Evolutionary conservation across 306 rosid genomes (phyloP).

Genomic region (Mimosa bimucronata): DNA sequence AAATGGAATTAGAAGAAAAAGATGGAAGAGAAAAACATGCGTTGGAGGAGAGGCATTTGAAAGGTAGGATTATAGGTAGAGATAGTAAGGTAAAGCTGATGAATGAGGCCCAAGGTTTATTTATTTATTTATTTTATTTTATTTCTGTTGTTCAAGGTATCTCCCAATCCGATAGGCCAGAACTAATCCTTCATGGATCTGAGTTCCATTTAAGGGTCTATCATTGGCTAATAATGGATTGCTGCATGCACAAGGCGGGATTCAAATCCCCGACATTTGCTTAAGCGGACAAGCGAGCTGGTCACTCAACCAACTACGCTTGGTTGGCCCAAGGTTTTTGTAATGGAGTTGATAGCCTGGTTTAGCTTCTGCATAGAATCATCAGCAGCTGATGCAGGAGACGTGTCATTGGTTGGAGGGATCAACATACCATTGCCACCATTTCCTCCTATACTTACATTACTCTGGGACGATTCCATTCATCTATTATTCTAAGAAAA

Average conservation of each 20-base stretch:
- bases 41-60: constrained; percentile 87
- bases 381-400: constrained; percentile 54
- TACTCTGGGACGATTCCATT: constrained; percentile 77
- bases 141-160: too few species aligned
- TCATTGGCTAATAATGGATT: too few species aligned
- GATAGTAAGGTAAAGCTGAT: constrained; percentile 90
- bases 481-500: constrained; percentile 6
- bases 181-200: too few species aligned
- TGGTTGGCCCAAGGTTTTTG: too few species aligned
- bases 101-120: constrained; percentile 84
- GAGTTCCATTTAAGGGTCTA: too few species aligned
- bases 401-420: constrained; percentile 55
- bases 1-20: constrained; percentile 17
- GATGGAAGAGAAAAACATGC: constrained; percentile 61
- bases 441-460: constrained; percentile 57
- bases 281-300: too few species aligned
- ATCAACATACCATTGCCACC: constrained; percentile 67
- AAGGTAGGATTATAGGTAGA: constrained; percentile 80
- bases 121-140: too few species aligned
- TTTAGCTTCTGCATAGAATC: constrained; percentile 80
- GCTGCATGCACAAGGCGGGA: too few species aligned
- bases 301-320: too few species aligned
- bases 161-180: too few species aligned
- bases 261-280: too few species aligned
- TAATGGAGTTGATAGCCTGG: constrained; percentile 77